Evolutionary conservation across 768 basidiomycete genomes (phyloP).

Genomic region (Lenzites betulinus): DNA sequence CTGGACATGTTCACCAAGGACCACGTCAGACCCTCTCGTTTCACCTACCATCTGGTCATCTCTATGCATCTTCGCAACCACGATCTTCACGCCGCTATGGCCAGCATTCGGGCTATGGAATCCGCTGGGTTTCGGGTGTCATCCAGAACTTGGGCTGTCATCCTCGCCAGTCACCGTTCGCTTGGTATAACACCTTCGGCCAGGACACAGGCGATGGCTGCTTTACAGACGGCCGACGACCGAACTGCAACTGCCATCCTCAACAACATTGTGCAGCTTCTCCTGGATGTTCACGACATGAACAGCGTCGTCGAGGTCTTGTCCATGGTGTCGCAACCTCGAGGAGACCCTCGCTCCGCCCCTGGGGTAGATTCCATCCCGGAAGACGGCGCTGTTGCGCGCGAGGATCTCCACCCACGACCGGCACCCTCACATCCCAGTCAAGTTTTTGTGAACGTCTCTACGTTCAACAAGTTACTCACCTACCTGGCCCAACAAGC

Average conservation of each 20-base stretch:
- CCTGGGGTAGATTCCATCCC: slow-evolving; percentile 32
- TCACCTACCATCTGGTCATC: slow-evolving; percentile 71
- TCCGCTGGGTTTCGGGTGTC: slow-evolving; percentile 55
- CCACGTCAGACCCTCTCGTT: slow-evolving; percentile 50
- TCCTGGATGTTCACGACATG: slow-evolving; percentile 57
- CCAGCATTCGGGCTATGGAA: slow-evolving; percentile 57
- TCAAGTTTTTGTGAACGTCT: slow-evolving; percentile 46
- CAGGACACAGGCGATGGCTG: slow-evolving; percentile 50
- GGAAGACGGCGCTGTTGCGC: slow-evolving; percentile 28
- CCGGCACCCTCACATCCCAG: not conserved
- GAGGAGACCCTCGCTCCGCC: not conserved
- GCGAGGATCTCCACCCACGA: not conserved
- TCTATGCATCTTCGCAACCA: slow-evolving; percentile 69
- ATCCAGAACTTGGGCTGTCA: slow-evolving; percentile 57
- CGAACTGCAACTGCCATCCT: slow-evolving; percentile 53
- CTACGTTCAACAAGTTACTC: slow-evolving; percentile 66
- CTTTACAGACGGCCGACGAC: slow-evolving; percentile 43
- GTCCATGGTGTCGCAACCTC: slow-evolving; percentile 30
- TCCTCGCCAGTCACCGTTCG: slow-evolving; percentile 58
- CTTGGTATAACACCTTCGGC: slow-evolving; percentile 61
- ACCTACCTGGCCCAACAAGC: slow-evolving; percentile 49
- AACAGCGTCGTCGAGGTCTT: slow-evolving; percentile 48
- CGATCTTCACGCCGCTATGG: slow-evolving; percentile 58
- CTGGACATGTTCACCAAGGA: slow-evolving; percentile 53
- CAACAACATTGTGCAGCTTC: slow-evolving; percentile 68